Evolutionary conservation across 345 rosid species (phyloP).

Genomic region (Hirschfeldia incana): DNA sequence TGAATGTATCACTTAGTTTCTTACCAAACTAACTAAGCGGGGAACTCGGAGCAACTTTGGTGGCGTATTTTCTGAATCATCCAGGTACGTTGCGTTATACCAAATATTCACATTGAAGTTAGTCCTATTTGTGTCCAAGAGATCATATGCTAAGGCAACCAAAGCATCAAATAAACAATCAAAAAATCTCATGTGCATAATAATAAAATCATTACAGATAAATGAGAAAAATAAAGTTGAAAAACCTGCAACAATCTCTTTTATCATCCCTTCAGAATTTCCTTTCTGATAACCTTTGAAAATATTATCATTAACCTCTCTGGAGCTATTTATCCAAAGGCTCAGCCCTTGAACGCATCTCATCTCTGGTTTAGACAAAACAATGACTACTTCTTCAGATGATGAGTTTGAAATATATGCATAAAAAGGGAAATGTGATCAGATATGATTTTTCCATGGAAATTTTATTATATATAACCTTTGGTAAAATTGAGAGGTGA

Average conservation of each 20-base stretch:
- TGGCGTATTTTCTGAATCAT: slow-evolving; percentile 13
- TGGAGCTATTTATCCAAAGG: slow-evolving; percentile 70
- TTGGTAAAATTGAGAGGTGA: slow-evolving; percentile 14
- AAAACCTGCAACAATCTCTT: slow-evolving; percentile 72
- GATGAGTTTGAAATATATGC: not conserved
- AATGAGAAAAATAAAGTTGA: slow-evolving; percentile 18
- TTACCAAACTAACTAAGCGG: slow-evolving; percentile 79
- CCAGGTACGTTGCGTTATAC: slow-evolving; percentile 72
- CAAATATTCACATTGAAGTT: slow-evolving; percentile 68
- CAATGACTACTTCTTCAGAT: not conserved
- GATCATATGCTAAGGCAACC: slow-evolving; percentile 69
- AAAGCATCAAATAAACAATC: slow-evolving; percentile 19
- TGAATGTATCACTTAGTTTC: slow-evolving; percentile 4
- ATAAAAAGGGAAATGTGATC: not conserved
- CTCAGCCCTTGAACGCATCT: slow-evolving; percentile 46
- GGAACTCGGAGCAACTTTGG: slow-evolving; percentile 56
- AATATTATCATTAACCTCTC: slow-evolving; percentile 65
- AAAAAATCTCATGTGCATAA: not conserved
- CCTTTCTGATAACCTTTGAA: slow-evolving; percentile 71
- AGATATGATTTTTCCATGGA: not conserved
- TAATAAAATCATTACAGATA: not conserved
- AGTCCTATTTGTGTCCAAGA: slow-evolving; percentile 57
- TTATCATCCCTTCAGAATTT: slow-evolving; percentile 51
- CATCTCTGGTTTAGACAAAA: not conserved
- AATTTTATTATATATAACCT: slow-evolving; percentile 36